phyloP scores from a whole-genome alignment of 176 grass and related monocot genomes.

The Oryza glaberrima region DNA sequence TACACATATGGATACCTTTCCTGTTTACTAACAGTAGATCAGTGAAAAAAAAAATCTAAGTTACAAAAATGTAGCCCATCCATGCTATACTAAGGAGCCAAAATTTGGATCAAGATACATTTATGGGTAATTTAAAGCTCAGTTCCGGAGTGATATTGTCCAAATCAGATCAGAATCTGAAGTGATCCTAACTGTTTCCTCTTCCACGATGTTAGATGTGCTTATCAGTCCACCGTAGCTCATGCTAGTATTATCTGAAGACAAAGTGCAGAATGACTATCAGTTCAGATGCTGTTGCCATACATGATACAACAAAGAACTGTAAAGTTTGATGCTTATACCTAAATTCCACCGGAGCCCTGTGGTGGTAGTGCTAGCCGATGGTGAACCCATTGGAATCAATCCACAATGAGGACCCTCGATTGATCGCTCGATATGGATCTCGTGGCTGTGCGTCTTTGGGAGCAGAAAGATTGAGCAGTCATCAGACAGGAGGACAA shows the following conservation, averaged over 20 bases:
- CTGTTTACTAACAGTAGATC: neutral
- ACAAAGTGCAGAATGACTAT: slow-evolving; percentile 9
- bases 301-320: neutral
- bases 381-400: slow-evolving; percentile 72
- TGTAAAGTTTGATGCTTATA: slow-evolving; percentile 31
- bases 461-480: slow-evolving; percentile 80
- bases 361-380: slow-evolving; percentile 63
- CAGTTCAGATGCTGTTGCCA: slow-evolving; percentile 13
- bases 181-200: slow-evolving; percentile 61
- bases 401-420: slow-evolving; percentile 88
- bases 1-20: slow-evolving; percentile 17
- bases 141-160: slow-evolving; percentile 77
- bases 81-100: slow-evolving; percentile 5
- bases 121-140: slow-evolving; percentile 14
- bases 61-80: neutral
- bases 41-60: neutral
- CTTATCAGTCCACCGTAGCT: slow-evolving; percentile 79
- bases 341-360: slow-evolving; percentile 92
- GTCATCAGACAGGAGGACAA: slow-evolving; percentile 83
- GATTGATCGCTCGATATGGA: slow-evolving; percentile 51
- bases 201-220: slow-evolving; percentile 83
- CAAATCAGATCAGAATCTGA: slow-evolving; percentile 95
- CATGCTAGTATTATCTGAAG: slow-evolving; percentile 68
- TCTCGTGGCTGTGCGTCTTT: slow-evolving; percentile 68
- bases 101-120: slow-evolving; percentile 39